Percentiles rank a stretch among this genome's conserved stretches.
Evolutionary conservation across 176 grass and related monocot genomes (phyloP).

Genomic region (Alopecurus myosuroides): DNA sequence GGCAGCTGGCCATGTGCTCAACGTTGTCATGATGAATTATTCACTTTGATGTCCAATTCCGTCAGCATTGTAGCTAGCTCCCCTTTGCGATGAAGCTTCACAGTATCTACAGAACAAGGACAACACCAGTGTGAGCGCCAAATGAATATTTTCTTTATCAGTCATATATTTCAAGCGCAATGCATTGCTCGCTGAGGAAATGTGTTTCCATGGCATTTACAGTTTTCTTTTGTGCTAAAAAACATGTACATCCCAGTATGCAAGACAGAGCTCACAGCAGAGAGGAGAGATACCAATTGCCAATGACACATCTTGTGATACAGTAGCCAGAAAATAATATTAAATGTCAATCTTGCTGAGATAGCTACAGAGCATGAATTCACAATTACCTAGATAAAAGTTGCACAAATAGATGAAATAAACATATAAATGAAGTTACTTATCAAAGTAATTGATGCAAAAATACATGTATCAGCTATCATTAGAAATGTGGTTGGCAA

Average conservation of each 20-base stretch:
- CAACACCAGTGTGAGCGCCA: neutral
- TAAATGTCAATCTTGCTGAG: neutral
- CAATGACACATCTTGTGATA: conserved; percentile 1
- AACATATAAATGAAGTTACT: too few species aligned
- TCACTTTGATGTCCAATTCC: conserved; percentile 46
- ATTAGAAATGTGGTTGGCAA: too few species aligned
- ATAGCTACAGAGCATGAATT: neutral
- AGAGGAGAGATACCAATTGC: neutral
- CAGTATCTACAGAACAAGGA: conserved; percentile 61
- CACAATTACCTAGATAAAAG: neutral
- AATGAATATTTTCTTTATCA: neutral
- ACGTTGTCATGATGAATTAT: conserved; percentile 42
- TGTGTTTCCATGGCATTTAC: neutral
- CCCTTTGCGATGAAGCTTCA: conserved; percentile 79
- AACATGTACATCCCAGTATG: neutral
- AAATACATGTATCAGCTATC: too few species aligned
- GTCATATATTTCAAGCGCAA: neutral
- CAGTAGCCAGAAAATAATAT: neutral
- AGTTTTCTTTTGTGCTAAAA: neutral
- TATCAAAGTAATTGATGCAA: too few species aligned
- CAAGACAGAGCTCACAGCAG: neutral
- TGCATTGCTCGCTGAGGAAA: conserved; percentile 1
- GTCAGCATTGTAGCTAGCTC: conserved; percentile 62
- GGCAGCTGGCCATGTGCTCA: neutral
- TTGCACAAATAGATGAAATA: too few species aligned